phyloP scores from a whole-genome alignment of 768 basidiomycete species.

The Cantharellus cinnabarinus region DNA sequence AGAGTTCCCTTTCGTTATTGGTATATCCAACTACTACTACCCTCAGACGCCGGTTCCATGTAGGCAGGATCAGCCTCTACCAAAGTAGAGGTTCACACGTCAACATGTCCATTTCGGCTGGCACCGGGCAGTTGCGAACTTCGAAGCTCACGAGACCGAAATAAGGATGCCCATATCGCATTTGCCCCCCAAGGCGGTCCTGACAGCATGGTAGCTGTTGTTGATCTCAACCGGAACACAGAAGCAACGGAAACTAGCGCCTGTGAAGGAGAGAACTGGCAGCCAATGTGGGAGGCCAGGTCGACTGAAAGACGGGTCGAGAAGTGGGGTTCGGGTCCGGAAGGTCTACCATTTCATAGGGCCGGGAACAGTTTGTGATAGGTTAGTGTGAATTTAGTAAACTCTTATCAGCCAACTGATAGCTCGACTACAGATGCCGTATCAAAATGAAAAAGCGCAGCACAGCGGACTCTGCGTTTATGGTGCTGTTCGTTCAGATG shows the following conservation, averaged over 20 bases:
- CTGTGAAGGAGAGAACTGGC: slow-evolving; percentile 34
- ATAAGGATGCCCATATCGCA: not conserved
- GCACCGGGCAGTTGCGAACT: too few species aligned
- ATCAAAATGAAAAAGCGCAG: slow-evolving; percentile 63
- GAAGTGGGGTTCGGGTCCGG: slow-evolving; percentile 73
- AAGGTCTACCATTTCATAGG: slow-evolving; percentile 21
- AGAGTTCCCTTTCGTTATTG: not conserved
- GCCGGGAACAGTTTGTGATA: slow-evolving; percentile 67
- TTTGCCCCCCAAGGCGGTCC: not conserved
- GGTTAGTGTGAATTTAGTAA: slow-evolving; percentile 18
- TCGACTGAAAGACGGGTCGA: slow-evolving; percentile 67
- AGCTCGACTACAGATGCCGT: slow-evolving; percentile 30
- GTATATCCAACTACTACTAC: not conserved
- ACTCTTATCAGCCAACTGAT: not conserved
- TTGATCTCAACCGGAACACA: not conserved
- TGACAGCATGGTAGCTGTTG: not conserved
- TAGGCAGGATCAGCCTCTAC: too few species aligned
- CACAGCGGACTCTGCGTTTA: not conserved
- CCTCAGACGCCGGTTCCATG: not conserved
- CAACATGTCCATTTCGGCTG: not conserved
- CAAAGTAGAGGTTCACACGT: not conserved
- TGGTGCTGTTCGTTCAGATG: not conserved
- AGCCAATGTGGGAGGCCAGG: slow-evolving; percentile 54
- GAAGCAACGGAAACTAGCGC: not conserved
- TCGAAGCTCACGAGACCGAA: too few species aligned